Conservation (phyloP, 441 rosid species). For the Geranium incanum region DNA sequence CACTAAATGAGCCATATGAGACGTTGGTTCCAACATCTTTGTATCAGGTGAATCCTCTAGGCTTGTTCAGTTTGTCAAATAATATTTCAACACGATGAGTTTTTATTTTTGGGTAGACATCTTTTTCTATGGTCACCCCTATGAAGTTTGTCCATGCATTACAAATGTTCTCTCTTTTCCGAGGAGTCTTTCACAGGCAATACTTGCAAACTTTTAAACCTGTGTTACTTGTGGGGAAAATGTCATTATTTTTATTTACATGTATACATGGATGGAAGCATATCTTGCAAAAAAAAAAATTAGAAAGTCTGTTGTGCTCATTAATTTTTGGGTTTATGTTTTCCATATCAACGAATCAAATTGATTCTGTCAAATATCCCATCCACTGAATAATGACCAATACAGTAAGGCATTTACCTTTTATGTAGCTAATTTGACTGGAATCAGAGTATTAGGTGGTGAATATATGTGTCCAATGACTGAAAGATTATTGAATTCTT, state of each 20-base stretch:
- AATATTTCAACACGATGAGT: neutral
- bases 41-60: slow-evolving; percentile 47
- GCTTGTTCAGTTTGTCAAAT: neutral
- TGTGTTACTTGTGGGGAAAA: neutral
- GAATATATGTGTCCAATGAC: neutral
- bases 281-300: neutral
- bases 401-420: neutral
- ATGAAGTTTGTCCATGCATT: neutral
- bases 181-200: neutral
- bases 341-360: neutral
- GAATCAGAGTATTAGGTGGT: neutral
- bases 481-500: neutral
- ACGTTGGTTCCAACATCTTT: slow-evolving; percentile 88
- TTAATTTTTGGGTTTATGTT: neutral
- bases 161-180: neutral
- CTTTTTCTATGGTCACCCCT: neutral
- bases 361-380: neutral
- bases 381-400: neutral
- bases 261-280: neutral
- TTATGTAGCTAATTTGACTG: neutral
- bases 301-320: neutral
- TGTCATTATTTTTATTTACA: neutral
- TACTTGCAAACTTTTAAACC: neutral
- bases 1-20: slow-evolving; percentile 85
- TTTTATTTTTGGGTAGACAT: neutral